Conservation (phyloP, 2,329 filamentous ascomycete genomes). For the Ceratocystis diversiconidia region DNA sequence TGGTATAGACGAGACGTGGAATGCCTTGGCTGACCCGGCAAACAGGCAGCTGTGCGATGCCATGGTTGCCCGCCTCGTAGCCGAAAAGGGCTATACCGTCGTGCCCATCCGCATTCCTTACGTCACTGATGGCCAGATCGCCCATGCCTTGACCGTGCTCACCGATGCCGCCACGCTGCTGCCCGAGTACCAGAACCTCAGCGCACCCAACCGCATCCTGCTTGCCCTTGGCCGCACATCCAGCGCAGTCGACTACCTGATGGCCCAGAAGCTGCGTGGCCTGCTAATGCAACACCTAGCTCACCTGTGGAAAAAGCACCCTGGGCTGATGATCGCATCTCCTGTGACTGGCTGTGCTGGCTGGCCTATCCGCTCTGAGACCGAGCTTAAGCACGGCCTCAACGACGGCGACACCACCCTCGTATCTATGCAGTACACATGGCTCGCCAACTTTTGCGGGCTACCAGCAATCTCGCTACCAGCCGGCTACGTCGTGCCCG, state of each 20-base stretch:
- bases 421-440: conserved; percentile 35
- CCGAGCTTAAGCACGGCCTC: conserved; percentile 30
- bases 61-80: conserved; percentile 39
- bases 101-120: conserved; percentile 46
- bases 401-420: conserved; percentile 35
- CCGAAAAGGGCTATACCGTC: conserved; percentile 36
- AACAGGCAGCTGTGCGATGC: conserved; percentile 30
- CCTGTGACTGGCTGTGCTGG: conserved; percentile 46
- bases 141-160: conserved; percentile 61
- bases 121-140: conserved; percentile 49
- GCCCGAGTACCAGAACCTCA: conserved; percentile 35
- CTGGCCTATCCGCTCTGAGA: conserved; percentile 28
- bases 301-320: conserved; percentile 48
- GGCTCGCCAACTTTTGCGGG: conserved; percentile 38
- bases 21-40: conserved; percentile 32
- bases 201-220: conserved; percentile 50
- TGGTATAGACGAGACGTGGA: conserved; percentile 53
- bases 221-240: conserved; percentile 49
- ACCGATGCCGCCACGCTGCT: conserved; percentile 41
- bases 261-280: conserved; percentile 55
- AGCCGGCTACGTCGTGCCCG: conserved; percentile 31
- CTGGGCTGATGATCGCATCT: conserved; percentile 56
- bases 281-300: conserved; percentile 59
- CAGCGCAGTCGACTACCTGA: conserved; percentile 49
- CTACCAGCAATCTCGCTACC: conserved; percentile 33